A percentile compares a stretch with the other conserved stretches of the same genome.
These are phyloP conservation scores for Diversispora epigaea DNA, from an alignment of 192 early-diverging fungal genomes.

Conservation along the genomic window DNA sequence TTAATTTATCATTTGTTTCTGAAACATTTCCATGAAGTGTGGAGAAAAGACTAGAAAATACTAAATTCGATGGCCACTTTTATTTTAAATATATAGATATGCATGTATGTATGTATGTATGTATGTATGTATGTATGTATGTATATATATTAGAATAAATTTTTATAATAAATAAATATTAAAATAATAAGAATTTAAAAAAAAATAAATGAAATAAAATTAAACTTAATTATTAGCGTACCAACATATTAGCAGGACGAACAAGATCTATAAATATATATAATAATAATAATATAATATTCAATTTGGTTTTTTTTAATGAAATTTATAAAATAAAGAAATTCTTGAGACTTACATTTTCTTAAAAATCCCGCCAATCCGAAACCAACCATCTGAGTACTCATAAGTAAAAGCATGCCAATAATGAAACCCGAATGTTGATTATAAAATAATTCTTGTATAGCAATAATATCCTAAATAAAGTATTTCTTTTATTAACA, in stretches of 20 bases:
- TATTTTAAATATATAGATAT: conserved; percentile 70
- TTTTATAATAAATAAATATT: no score
- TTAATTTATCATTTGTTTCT: not conserved
- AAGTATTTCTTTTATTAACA: not conserved
- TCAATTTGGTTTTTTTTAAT: not conserved
- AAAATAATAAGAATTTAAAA: not conserved
- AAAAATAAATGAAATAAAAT: not conserved
- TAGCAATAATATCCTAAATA: conserved; percentile 31
- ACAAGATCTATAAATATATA: conserved; percentile 15
- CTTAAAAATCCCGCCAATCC: conserved; percentile 79
- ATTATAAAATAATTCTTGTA: conserved; percentile 59
- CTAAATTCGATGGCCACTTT: conserved; percentile 83
- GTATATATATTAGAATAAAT: no score
- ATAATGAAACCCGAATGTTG: conserved; percentile 55
- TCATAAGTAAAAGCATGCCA: conserved; percentile 57
- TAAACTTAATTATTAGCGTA: not conserved
- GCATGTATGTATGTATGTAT: no score
- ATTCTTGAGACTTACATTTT: conserved; percentile 20
- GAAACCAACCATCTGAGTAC: conserved; percentile 58
- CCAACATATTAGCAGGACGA: conserved; percentile 27
- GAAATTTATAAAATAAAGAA: not conserved
- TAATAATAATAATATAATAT: not conserved
- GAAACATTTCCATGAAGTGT: conserved; percentile 40
- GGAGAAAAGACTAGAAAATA: conserved; percentile 54
- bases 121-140: no score